These are phyloP conservation scores for Metschnikowia lunata DNA, from an alignment of 805 yeast species.

Conservation along the genomic window DNA sequence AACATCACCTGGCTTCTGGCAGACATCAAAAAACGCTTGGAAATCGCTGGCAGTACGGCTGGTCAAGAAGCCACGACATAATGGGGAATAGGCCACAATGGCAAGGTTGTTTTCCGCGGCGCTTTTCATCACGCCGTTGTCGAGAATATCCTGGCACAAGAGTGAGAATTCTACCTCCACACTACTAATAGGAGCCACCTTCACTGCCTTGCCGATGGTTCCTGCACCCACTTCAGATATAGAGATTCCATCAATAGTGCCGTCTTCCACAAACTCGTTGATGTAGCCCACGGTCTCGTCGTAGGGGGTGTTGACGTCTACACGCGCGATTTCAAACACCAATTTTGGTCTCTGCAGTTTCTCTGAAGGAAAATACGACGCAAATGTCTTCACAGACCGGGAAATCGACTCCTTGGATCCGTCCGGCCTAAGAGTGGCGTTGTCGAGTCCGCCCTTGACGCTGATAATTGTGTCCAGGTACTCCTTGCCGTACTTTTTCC, in stretches of 20 bases:
- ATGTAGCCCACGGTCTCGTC: slow-evolving; percentile 57
- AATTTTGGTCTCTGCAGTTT: slow-evolving; percentile 30
- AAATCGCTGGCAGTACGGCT: slow-evolving; percentile 47
- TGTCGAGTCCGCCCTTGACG: slow-evolving; percentile 62
- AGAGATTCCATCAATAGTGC: slow-evolving; percentile 66
- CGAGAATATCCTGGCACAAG: slow-evolving; percentile 55
- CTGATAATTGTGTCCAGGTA: slow-evolving; percentile 51
- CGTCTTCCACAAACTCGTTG: slow-evolving; percentile 55
- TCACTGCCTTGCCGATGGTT: slow-evolving; percentile 56
- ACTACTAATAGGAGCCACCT: slow-evolving; percentile 54
- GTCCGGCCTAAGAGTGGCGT: slow-evolving; percentile 39
- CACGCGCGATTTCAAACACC: slow-evolving; percentile 66
- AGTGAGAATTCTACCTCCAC: slow-evolving; percentile 81
- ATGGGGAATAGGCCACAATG: slow-evolving; percentile 76
- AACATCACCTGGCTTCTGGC: slow-evolving; percentile 55
- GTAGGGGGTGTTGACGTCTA: slow-evolving; percentile 52
- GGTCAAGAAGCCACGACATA: slow-evolving; percentile 74
- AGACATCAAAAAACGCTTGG: slow-evolving; percentile 22
- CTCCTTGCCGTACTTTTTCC: slow-evolving; percentile 54
- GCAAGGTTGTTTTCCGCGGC: slow-evolving; percentile 59
- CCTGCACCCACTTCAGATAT: slow-evolving; percentile 67
- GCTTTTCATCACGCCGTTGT: slow-evolving; percentile 59
- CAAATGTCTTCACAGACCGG: slow-evolving; percentile 44
- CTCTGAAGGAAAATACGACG: slow-evolving; percentile 26
- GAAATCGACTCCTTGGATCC: slow-evolving; percentile 46